These are phyloP conservation scores for Kuraishia piskuri DNA, from an alignment of 805 yeast species.

Conservation along the genomic window DNA sequence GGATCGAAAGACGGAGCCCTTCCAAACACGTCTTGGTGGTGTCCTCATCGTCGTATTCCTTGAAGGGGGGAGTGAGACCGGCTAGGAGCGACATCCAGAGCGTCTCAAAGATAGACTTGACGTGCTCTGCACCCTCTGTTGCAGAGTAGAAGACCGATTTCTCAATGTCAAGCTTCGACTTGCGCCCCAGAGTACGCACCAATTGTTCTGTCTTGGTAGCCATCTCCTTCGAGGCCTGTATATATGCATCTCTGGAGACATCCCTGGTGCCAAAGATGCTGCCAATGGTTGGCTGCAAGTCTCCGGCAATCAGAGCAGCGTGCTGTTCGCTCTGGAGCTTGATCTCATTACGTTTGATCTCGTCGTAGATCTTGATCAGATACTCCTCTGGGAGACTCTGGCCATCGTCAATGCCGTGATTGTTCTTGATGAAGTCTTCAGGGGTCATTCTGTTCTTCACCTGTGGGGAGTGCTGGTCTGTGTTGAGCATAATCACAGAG, in stretches of 20 bases:
- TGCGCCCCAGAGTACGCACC: slow-evolving; percentile 55
- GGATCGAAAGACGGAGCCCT: slow-evolving; percentile 76
- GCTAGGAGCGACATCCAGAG: slow-evolving; percentile 97
- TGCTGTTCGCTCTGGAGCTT: slow-evolving; percentile 90
- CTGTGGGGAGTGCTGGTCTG: slow-evolving; percentile 88
- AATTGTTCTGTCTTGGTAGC: slow-evolving; percentile 81
- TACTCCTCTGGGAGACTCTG: slow-evolving; percentile 72
- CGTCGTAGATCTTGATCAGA: slow-evolving; percentile 61
- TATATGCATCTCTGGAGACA: slow-evolving; percentile 69
- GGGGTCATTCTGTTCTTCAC: slow-evolving; percentile 81
- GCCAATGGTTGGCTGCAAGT: slow-evolving; percentile 26
- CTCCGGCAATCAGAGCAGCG: slow-evolving; percentile 75
- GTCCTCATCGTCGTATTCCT: slow-evolving; percentile 73
- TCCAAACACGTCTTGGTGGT: slow-evolving; percentile 65
- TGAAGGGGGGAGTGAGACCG: slow-evolving; percentile 89
- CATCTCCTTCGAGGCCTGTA: slow-evolving; percentile 89
- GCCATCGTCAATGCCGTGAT: slow-evolving; percentile 89
- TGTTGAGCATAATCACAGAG: slow-evolving; percentile 87
- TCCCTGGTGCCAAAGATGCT: slow-evolving; percentile 63
- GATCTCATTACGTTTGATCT: slow-evolving; percentile 79
- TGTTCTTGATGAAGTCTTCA: slow-evolving; percentile 80
- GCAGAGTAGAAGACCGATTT: slow-evolving; percentile 65
- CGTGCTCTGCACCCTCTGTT: slow-evolving; percentile 73
- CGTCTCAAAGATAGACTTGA: slow-evolving; percentile 86
- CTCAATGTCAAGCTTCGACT: slow-evolving; percentile 31